Evolutionary conservation across 306 rosid genomes (phyloP), one percentile per base, ranked within the genome.

Genomic region (Hylodesmum podocarpum): DNA sequence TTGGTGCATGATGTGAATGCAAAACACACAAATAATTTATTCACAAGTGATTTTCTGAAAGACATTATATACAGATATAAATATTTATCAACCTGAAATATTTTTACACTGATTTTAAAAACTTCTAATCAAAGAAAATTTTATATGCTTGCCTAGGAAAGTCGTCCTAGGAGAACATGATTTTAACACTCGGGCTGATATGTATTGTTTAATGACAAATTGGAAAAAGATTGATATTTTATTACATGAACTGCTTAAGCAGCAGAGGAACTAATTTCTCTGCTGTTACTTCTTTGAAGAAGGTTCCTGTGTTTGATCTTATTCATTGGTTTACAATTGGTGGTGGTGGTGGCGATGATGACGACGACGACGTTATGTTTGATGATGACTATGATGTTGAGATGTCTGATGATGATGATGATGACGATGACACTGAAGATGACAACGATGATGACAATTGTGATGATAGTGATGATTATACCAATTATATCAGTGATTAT

Each of bases 201-300:
- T 74, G 75, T 25, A 44, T 41, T 44, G 33, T 74, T 75, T 69
- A 70, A 29, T 39, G 71, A 47, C 67, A 57, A 44, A 50, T 75
- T 54, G 50, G 54, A 78, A 63, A 22, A 40, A 68, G 15, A 47
- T 84, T 37, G 80, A 79, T 39, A 28, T 65, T 78, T 62, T 84
- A 73, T 72, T 85, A 74, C 70, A 46, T 57, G 57, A 64, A 63
- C 82, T 78, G 57, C 50, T 59, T 81, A 80, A 75, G 88, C 86
- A 86, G 93, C 91, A 83, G 93, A 88, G 92, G 88, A 86, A 76
- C 91, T 88, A 81, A 88, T 90, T 85, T 87, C 92, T 92, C 89
- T 87, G 93, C 91, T 83, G 86, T 84, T 82, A 82, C 85, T 80
- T 88, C 79, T 89, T 83, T 87, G 86, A 80, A 84, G 80, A 90